Conservation (phyloP, 2,329 filamentous ascomycete genomes). For the Colletotrichum horii region DNA sequence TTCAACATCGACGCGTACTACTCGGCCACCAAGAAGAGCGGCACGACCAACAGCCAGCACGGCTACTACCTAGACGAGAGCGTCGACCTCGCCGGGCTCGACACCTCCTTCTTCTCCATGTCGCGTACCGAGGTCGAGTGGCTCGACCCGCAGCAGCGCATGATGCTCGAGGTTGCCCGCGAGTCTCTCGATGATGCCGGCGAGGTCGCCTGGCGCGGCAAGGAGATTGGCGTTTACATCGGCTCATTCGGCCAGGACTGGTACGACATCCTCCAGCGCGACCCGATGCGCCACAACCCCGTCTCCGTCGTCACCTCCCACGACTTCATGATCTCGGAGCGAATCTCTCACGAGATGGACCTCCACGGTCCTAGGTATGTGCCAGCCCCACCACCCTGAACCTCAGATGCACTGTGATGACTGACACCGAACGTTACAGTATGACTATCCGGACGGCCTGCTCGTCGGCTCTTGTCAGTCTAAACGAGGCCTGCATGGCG, state of each 20-base stretch:
- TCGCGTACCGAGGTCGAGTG: constrained; percentile 31
- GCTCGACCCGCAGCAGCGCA: constrained; percentile 30
- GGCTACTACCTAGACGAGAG: constrained; percentile 36
- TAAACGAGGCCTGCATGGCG: constrained; percentile 27
- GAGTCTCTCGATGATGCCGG: constrained; percentile 40
- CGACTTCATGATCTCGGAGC: constrained; percentile 31
- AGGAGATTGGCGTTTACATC: constrained; percentile 31
- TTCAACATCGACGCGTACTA: constrained; percentile 40
- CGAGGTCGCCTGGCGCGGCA: constrained; percentile 28
- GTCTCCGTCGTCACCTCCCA: constrained; percentile 19
- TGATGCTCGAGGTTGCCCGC: constrained; percentile 34
- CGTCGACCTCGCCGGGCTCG: constrained; percentile 29
- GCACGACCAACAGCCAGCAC: constrained; percentile 36
- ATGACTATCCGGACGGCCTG: constrained; percentile 27
- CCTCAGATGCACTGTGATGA: neutral
- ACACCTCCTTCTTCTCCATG: constrained; percentile 33
- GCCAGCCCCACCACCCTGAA: constrained; percentile 31
- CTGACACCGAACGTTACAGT: constrained; percentile 25
- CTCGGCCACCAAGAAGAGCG: constrained; percentile 37
- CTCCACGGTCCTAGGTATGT: constrained; percentile 34
- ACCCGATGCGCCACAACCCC: constrained; percentile 30
- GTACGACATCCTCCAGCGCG: constrained; percentile 13
- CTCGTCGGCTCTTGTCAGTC: constrained; percentile 24
- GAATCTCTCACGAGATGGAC: constrained; percentile 34
- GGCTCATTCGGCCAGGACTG: constrained; percentile 35